Percentiles rank a stretch among this genome's conserved stretches.
Conservation (phyloP, 2,329 filamentous ascomycete genomes). For the Phialophora verrucosa region DNA sequence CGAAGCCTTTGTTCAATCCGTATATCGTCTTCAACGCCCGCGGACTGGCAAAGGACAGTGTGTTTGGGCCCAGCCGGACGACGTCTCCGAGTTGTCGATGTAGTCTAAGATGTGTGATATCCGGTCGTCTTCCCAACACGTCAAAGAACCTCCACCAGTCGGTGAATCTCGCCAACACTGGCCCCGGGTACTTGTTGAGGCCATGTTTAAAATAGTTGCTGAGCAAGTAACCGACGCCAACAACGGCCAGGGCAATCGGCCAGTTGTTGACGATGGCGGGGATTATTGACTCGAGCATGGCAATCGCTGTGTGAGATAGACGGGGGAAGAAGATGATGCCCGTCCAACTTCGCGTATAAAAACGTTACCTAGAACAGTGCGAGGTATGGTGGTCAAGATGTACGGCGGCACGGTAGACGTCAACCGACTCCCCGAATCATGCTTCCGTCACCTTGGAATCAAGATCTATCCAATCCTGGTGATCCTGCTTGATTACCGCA, state of each 20-base stretch:
- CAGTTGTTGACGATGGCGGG: slow-evolving; percentile 33
- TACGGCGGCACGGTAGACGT: slow-evolving; percentile 1
- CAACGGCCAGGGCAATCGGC: slow-evolving; percentile 29
- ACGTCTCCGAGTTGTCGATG: slow-evolving; percentile 75
- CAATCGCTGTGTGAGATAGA: neutral
- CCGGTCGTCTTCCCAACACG: slow-evolving; percentile 67
- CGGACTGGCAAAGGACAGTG: slow-evolving; percentile 74
- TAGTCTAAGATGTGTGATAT: slow-evolving; percentile 70
- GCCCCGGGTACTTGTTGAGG: slow-evolving; percentile 67
- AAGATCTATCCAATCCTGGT: slow-evolving; percentile 28
- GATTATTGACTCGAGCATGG: slow-evolving; percentile 37
- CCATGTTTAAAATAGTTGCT: slow-evolving; percentile 40
- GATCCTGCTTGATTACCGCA: slow-evolving; percentile 13
- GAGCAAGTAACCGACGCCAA: slow-evolving; percentile 31
- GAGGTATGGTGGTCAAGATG: slow-evolving; percentile 8
- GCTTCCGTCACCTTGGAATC: slow-evolving; percentile 10
- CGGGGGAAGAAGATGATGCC: slow-evolving; percentile 2
- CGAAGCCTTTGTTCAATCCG: slow-evolving; percentile 78
- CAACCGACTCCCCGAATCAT: slow-evolving; percentile 6
- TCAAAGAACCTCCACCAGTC: slow-evolving; percentile 78
- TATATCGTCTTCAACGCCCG: slow-evolving; percentile 77
- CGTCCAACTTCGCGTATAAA: too few species aligned
- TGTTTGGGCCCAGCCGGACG: slow-evolving; percentile 76
- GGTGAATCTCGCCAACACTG: slow-evolving; percentile 69
- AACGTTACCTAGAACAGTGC: neutral